These are phyloP conservation scores for Trichoderma koningiopsis DNA, from an alignment of 2,329 filamentous ascomycete genomes.

Conservation along the genomic window DNA sequence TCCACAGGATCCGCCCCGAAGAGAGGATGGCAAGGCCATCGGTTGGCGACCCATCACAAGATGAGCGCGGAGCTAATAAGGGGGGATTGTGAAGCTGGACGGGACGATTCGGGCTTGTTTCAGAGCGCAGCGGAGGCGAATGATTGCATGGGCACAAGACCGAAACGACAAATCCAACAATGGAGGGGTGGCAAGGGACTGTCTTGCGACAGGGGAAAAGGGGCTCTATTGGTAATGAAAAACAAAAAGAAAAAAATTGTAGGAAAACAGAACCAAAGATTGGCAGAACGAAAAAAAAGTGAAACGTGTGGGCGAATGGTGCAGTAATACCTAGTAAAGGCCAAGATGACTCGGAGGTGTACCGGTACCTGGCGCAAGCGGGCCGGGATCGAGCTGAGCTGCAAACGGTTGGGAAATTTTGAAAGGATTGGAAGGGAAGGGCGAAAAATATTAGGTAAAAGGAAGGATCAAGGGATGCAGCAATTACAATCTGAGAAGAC, in stretches of 20 bases:
- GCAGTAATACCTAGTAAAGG: constrained; percentile 21
- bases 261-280: background rate
- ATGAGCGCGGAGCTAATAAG: constrained; percentile 25
- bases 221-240: background rate
- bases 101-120: constrained; percentile 21
- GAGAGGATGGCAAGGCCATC: constrained; percentile 26
- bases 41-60: constrained; percentile 30
- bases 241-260: background rate
- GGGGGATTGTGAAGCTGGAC: constrained; percentile 18
- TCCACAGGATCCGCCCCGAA: constrained; percentile 27
- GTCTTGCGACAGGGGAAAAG: constrained; percentile 5
- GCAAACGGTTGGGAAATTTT: background rate
- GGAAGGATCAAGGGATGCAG: background rate
- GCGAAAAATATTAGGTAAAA: background rate
- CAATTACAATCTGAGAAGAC: background rate
- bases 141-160: constrained; percentile 17
- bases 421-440: background rate
- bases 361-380: constrained; percentile 16
- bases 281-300: background rate
- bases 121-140: constrained; percentile 18
- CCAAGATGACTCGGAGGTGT: constrained; percentile 4
- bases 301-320: constrained; percentile 18
- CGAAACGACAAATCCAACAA: background rate
- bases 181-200: background rate
- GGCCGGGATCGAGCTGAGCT: constrained; percentile 4